Conservation (phyloP, 139 green algal genomes). For the Coelastrella sp. region DNA sequence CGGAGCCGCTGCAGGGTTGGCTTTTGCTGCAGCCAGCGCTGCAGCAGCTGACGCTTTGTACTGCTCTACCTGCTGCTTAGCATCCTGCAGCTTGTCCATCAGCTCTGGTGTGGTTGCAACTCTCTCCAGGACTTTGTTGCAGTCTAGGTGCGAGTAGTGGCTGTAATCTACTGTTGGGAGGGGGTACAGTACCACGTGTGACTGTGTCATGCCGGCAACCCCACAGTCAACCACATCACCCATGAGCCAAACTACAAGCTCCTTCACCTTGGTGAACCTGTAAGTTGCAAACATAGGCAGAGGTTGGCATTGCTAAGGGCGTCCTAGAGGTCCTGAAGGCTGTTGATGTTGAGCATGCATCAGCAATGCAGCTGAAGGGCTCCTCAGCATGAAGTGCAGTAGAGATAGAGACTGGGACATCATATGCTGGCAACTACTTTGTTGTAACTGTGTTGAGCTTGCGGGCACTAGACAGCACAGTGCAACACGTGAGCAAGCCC, state of each 20-base stretch:
- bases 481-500: too few relatives aligned
- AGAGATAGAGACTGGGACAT: not conserved
- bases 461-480: too few relatives aligned
- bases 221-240: not conserved
- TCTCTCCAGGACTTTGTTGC: constrained; percentile 3
- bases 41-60: not conserved
- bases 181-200: constrained; percentile 34
- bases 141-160: not conserved
- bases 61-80: constrained; percentile 37
- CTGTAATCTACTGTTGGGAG: constrained; percentile 13
- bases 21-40: not conserved
- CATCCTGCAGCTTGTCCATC: not conserved
- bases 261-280: constrained; percentile 33
- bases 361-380: not conserved
- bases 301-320: too few relatives aligned
- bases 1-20: not conserved
- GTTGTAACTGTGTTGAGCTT: too few relatives aligned
- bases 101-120: not conserved
- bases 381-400: not conserved
- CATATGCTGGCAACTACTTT: too few relatives aligned
- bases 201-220: not conserved
- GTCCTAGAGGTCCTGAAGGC: too few relatives aligned
- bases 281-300: not conserved
- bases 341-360: too few relatives aligned
- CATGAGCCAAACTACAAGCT: constrained; percentile 29